Conservation (phyloP, 805 yeast genomes). For the Saccharomycopsis vini region DNA sequence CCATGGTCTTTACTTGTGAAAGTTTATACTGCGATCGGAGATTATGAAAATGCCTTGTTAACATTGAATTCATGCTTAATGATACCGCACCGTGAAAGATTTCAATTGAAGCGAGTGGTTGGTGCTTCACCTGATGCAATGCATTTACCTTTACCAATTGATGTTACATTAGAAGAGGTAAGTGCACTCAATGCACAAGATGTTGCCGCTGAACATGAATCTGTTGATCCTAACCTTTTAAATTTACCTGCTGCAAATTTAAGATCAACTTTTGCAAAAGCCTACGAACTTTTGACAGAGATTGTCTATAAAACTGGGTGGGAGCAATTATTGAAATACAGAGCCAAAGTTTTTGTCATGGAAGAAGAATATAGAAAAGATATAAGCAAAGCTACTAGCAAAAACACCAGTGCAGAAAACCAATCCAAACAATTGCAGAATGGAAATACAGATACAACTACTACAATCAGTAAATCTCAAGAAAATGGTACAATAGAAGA, state of each 20-base stretch:
- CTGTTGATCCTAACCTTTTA: conserved; percentile 51
- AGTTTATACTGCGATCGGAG: conserved; percentile 52
- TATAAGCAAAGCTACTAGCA: conserved; percentile 16
- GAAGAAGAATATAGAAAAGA: conserved; percentile 48
- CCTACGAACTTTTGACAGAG: conserved; percentile 54
- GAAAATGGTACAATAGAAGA: conserved; percentile 1
- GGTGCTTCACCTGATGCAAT: conserved; percentile 44
- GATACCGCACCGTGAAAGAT: conserved; percentile 65
- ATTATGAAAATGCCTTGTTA: conserved; percentile 62
- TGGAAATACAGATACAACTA: too few relatives aligned
- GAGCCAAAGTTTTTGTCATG: conserved; percentile 63
- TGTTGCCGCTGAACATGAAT: conserved; percentile 55
- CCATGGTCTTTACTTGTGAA: conserved; percentile 65
- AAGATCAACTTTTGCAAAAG: conserved; percentile 46
- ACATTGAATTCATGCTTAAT: conserved; percentile 76
- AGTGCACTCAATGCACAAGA: conserved; percentile 57
- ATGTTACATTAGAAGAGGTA: conserved; percentile 63
- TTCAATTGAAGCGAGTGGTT: conserved; percentile 49
- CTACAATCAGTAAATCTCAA: background rate
- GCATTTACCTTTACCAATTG: conserved; percentile 70
- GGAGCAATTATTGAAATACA: conserved; percentile 52
- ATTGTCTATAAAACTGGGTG: conserved; percentile 64
- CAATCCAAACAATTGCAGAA: too few relatives aligned
- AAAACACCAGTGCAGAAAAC: conserved; percentile 18
- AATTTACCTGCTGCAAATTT: conserved; percentile 64